Percentiles rank a stretch among this genome's conserved stretches.
Evolutionary conservation across 495 filamentous ascomycete genomes (phyloP).

Genomic region (Evansstolkia leycettana): DNA sequence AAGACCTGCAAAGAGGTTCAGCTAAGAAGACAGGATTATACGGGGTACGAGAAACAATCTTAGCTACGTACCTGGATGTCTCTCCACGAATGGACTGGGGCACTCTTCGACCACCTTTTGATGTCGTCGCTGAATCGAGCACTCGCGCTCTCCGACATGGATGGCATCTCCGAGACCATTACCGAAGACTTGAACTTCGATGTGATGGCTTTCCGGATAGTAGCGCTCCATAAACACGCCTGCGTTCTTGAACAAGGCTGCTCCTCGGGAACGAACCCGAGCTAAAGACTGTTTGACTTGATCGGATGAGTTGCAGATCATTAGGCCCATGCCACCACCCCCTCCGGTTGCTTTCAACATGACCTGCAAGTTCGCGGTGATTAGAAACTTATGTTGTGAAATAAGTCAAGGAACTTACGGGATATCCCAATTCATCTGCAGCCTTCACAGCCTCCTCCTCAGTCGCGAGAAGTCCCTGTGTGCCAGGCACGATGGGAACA

Average conservation of each 20-base stretch:
- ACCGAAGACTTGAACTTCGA: slow-evolving; percentile 86
- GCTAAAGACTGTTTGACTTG: too few species aligned
- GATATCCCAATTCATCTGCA: slow-evolving; percentile 35
- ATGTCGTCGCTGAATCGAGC: slow-evolving; percentile 69
- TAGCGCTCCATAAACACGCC: slow-evolving; percentile 90
- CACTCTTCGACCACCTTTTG: slow-evolving; percentile 94
- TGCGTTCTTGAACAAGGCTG: too few species aligned
- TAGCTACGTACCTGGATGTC: too few species aligned
- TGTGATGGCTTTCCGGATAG: slow-evolving; percentile 69
- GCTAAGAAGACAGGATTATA: too few species aligned
- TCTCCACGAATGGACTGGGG: slow-evolving; percentile 68
- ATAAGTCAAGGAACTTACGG: slow-evolving; percentile 12
- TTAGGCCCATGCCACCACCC: too few species aligned
- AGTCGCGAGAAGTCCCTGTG: slow-evolving; percentile 26
- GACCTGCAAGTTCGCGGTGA: slow-evolving; percentile 12
- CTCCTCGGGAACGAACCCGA: too few species aligned
- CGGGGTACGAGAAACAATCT: too few species aligned
- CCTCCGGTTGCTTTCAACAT: slow-evolving; percentile 51
- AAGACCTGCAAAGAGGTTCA: too few species aligned
- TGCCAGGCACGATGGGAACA: slow-evolving; percentile 43
- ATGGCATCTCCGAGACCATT: slow-evolving; percentile 65
- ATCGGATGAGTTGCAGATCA: too few species aligned
- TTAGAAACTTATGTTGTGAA: not conserved
- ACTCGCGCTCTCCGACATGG: slow-evolving; percentile 66
- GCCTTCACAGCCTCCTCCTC: slow-evolving; percentile 33